Evolutionary conservation across 768 basidiomycete species (phyloP), one percentile per base, ranked within the genome.

Genomic region (Tylopilus rubrobrunneus): DNA sequence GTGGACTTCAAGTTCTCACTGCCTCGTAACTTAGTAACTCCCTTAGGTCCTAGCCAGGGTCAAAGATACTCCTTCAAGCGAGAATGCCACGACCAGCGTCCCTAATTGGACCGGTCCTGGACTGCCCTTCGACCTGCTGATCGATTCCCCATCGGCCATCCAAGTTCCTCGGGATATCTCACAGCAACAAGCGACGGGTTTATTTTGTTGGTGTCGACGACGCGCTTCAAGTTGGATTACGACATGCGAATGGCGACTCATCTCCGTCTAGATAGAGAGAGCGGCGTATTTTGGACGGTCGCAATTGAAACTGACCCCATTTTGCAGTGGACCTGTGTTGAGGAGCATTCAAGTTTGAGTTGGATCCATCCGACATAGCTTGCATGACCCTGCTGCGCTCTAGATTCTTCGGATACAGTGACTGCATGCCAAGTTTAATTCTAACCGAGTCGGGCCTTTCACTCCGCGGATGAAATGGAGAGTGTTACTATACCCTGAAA

Each of bases 381-480:
- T 25, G 36, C 21, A 29, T 44, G 31, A 4, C 40, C 8, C 19
- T n/a, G 44, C 15, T 44, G 34, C n/a, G 34, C 45, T 47, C 28
- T 39, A 4, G 25, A 33, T 45, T 37, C 29, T 21, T 41, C 27
- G 33, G n/a, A 3, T 25, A 12, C 3, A 41, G 17, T n/a, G 23
- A 39, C 19, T 19, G 44, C 40, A 46, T n/a, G 15, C 42, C 39
- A 28, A 50, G 33, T 34, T 14, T 33, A 42, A 48, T 37, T 27
- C 43, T 27, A 25, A 25, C n/a, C 25, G 12, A 7, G 8, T 31
- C 29, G 29, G 25, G 5, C 7, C 40, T 19, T 27, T 31, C 29
- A 33, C 19, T 57, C 63, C 63, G 63, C 60, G 63, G 63, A 62
- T 52, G 25, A 56, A 33, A 48, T 42, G 11, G 25, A 25, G 21